Conservation (phyloP, 1,284 basidiomycete species). For the Somion occarium region DNA sequence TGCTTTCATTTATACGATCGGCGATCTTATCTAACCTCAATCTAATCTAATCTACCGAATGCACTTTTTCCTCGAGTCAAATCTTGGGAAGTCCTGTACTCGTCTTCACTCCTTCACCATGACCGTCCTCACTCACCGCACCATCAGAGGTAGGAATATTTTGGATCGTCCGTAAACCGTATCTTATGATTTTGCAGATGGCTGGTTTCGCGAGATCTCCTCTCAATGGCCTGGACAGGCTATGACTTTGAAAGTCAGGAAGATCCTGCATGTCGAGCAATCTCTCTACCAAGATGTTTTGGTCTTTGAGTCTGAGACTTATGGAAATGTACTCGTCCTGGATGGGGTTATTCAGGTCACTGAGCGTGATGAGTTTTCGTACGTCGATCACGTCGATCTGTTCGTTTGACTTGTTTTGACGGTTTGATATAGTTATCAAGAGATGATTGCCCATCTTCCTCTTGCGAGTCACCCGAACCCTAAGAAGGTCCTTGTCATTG, state of each 20-base stretch:
- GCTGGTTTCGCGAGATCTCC: constrained; percentile 97
- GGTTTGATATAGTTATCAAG: constrained; percentile 75
- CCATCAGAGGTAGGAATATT: background rate
- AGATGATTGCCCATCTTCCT: constrained; percentile 98
- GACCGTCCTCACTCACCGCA: background rate
- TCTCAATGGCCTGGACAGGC: constrained; percentile 97
- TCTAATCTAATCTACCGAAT: no score
- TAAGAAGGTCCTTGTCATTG: constrained; percentile 93
- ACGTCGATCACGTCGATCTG: no score
- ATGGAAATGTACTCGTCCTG: constrained; percentile 93
- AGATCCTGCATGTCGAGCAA: constrained; percentile 93
- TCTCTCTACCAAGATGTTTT: constrained; percentile 95
- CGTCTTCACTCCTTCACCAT: background rate
- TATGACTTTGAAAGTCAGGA: constrained; percentile 93
- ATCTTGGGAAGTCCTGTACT: background rate
- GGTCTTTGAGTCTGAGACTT: constrained; percentile 92
- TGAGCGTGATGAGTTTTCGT: constrained; percentile 98
- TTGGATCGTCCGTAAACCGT: background rate
- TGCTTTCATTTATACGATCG: no score
- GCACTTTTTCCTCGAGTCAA: background rate
- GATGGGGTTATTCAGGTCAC: constrained; percentile 97
- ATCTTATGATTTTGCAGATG: constrained; percentile 52
- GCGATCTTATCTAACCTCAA: background rate
- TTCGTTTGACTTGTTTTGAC: background rate
- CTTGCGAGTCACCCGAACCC: constrained; percentile 96